A percentile compares a stretch with the other conserved stretches of the same genome.
These are phyloP conservation scores for Leishmania aethiopica DNA, from an alignment of 208 protist species.

Conservation along the genomic window DNA sequence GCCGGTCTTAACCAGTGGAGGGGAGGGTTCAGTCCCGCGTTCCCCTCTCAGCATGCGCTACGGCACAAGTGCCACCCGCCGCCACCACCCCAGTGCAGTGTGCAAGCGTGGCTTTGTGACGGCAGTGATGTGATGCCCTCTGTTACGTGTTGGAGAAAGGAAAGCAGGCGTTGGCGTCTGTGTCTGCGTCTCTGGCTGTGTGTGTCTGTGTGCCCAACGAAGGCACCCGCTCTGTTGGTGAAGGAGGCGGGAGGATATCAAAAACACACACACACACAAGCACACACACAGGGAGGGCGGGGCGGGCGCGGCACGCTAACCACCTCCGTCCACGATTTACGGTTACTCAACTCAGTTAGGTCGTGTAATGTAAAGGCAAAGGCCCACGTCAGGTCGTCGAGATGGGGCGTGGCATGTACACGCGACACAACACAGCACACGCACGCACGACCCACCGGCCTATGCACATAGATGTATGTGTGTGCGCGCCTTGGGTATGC, in stretches of 20 bases:
- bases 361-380: background rate
- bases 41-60: no score
- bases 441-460: background rate
- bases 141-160: background rate
- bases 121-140: no score
- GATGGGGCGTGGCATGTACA: background rate
- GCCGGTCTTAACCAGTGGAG: no score
- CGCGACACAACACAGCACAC: no score
- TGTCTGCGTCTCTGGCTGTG: background rate
- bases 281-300: background rate
- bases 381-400: background rate
- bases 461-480: background rate
- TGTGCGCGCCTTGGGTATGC: background rate
- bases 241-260: background rate
- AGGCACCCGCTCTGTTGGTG: background rate
- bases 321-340: background rate
- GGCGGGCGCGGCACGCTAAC: background rate
- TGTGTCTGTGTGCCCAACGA: background rate
- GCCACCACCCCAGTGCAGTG: no score
- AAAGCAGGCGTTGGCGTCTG: conserved; percentile 1
- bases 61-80: no score
- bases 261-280: background rate
- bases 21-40: no score
- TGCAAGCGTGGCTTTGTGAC: no score
- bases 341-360: background rate